Conservation (phyloP, 208 protist species). For the Leishmania guyanensis region DNA sequence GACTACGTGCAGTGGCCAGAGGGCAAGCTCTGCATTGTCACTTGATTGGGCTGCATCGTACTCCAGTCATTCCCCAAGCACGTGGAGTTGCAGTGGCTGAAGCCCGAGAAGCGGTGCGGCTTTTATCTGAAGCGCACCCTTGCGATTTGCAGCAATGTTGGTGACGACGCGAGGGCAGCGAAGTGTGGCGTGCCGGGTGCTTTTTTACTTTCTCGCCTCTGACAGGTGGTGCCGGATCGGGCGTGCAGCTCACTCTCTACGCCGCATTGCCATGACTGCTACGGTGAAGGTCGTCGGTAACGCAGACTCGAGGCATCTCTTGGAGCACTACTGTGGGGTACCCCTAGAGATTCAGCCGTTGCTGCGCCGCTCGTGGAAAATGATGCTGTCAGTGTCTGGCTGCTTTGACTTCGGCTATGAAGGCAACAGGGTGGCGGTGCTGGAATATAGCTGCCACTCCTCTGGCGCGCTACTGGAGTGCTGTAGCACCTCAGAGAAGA, state of each 20-base stretch:
- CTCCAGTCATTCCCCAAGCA: slow-evolving; percentile 47
- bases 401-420: slow-evolving; percentile 86
- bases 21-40: slow-evolving; percentile 52
- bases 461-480: slow-evolving; percentile 78
- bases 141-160: slow-evolving; percentile 34
- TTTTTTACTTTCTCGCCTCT: slow-evolving; percentile 82
- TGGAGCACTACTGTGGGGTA: slow-evolving; percentile 79
- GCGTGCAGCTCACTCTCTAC: slow-evolving; percentile 60
- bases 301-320: slow-evolving; percentile 47
- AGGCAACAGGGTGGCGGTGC: slow-evolving; percentile 64
- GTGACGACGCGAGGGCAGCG: slow-evolving; percentile 31
- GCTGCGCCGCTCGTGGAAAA: slow-evolving; percentile 57
- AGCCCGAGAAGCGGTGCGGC: slow-evolving; percentile 47
- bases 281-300: slow-evolving; percentile 59
- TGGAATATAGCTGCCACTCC: slow-evolving; percentile 87
- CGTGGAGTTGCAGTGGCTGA: slow-evolving; percentile 58
- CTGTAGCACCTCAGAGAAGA: slow-evolving; percentile 84
- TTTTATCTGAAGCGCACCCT: slow-evolving; percentile 64
- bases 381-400: slow-evolving; percentile 57
- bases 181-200: slow-evolving; percentile 54
- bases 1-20: slow-evolving; percentile 56
- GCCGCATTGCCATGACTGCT: slow-evolving; percentile 70
- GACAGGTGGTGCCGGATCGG: slow-evolving; percentile 76
- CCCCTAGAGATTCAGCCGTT: slow-evolving; percentile 67
- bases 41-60: slow-evolving; percentile 45